Evolutionary conservation across 495 filamentous ascomycete genomes (phyloP).

Genomic region (Delitschia confertaspora): DNA sequence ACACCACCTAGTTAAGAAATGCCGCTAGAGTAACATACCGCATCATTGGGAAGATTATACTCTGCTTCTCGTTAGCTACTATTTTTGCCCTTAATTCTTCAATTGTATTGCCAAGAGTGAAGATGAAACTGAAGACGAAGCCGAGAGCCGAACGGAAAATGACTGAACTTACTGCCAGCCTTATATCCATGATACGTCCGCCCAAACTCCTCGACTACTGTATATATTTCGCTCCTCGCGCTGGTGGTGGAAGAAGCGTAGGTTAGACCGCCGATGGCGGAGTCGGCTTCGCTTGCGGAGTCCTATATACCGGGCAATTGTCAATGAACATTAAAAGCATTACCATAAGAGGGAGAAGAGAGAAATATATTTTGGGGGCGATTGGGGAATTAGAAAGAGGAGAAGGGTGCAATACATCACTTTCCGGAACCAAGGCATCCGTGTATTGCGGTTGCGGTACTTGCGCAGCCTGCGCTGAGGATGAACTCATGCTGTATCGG

Average conservation of each 20-base stretch:
- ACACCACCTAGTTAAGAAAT: neutral
- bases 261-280: constrained; percentile 5
- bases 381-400: too few relatives aligned
- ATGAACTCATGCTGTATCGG: neutral
- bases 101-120: neutral
- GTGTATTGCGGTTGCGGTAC: neutral
- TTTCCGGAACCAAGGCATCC: constrained; percentile 5
- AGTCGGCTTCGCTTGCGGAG: constrained; percentile 3
- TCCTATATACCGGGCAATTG: constrained; percentile 6
- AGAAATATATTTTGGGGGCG: too few relatives aligned
- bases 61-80: neutral
- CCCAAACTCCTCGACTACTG: constrained; percentile 11
- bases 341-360: too few relatives aligned
- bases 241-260: constrained; percentile 8
- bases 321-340: too few relatives aligned
- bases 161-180: constrained; percentile 6
- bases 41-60: constrained; percentile 12
- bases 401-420: too few relatives aligned
- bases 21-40: too few relatives aligned
- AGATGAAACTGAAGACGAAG: neutral
- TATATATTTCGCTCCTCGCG: constrained; percentile 1
- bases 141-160: neutral
- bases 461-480: neutral
- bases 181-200: constrained; percentile 17
- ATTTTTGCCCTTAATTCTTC: too few relatives aligned